Evolutionary conservation across 1,139 yeast genomes (phyloP).

Genomic region (Torulaspora pretoriensis): DNA sequence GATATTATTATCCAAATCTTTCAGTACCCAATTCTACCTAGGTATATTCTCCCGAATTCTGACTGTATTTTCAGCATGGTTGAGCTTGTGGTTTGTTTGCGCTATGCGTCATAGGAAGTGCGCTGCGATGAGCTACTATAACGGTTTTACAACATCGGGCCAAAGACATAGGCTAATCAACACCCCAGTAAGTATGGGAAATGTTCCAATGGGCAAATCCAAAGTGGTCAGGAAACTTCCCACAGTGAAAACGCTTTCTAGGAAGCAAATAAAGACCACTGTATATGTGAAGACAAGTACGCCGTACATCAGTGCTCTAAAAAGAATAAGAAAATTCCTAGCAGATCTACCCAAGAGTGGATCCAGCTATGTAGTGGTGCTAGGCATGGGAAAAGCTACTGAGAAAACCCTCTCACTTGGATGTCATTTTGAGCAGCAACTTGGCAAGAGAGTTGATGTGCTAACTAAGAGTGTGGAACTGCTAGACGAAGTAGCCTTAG

Average conservation of each 20-base stretch:
- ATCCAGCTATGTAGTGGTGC: slow-evolving; percentile 46
- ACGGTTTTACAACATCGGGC: not conserved
- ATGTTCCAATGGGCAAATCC: not conserved
- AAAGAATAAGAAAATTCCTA: slow-evolving; percentile 50
- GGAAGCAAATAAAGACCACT: slow-evolving; percentile 42
- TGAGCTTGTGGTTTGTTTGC: not conserved
- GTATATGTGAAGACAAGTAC: slow-evolving; percentile 54
- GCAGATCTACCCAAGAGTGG: slow-evolving; percentile 38
- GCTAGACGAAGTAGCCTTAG: slow-evolving; percentile 52
- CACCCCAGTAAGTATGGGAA: not conserved
- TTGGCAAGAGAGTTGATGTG: slow-evolving; percentile 48
- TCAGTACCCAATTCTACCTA: too few relatives aligned
- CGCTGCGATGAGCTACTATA: slow-evolving; percentile 1
- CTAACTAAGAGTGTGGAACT: slow-evolving; percentile 58
- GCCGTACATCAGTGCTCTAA: slow-evolving; percentile 60
- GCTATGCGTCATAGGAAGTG: not conserved
- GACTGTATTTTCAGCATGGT: too few relatives aligned
- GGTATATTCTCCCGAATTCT: too few relatives aligned
- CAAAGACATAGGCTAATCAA: not conserved
- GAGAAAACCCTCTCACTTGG: slow-evolving; percentile 53
- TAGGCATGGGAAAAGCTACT: slow-evolving; percentile 69
- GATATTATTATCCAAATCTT: not conserved
- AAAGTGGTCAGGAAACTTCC: slow-evolving; percentile 28
- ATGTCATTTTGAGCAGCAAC: slow-evolving; percentile 46
- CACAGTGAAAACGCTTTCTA: slow-evolving; percentile 28